Percentiles rank a stretch among this genome's conserved stretches.
These are phyloP conservation scores for Aspergillus diversus DNA, from an alignment of 495 filamentous ascomycete species.

Conservation along the genomic window DNA sequence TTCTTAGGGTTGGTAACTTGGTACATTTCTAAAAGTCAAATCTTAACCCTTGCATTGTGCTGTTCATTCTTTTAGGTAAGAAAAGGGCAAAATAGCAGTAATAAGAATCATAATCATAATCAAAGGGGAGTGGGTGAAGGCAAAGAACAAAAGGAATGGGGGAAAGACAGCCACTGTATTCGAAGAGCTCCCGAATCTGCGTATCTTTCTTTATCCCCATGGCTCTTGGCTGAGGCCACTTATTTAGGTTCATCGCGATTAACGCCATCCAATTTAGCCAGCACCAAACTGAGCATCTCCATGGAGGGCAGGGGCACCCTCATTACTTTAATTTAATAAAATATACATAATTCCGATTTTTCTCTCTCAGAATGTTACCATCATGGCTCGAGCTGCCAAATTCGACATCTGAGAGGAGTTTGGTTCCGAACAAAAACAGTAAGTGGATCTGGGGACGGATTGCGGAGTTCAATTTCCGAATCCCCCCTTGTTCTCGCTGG, in stretches of 20 bases:
- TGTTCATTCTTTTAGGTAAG: slow-evolving; percentile 13
- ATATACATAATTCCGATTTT: neutral
- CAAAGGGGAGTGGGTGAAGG: neutral
- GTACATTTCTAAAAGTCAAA: neutral
- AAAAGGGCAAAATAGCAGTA: neutral
- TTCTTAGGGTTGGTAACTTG: slow-evolving; percentile 2
- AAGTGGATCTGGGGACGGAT: slow-evolving; percentile 23
- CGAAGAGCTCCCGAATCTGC: slow-evolving; percentile 21
- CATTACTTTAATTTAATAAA: neutral
- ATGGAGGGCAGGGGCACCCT: neutral
- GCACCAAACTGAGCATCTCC: slow-evolving; percentile 4
- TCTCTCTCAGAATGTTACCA: neutral
- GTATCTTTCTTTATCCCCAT: slow-evolving; percentile 38
- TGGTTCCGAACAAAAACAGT: slow-evolving; percentile 12
- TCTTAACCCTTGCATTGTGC: slow-evolving; percentile 17
- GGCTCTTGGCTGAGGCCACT: slow-evolving; percentile 1
- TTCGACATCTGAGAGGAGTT: slow-evolving; percentile 7
- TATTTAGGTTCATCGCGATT: neutral
- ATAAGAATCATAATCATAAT: neutral
- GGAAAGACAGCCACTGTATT: neutral
- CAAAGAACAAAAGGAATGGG: neutral
- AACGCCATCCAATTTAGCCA: slow-evolving; percentile 1
- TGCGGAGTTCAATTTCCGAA: slow-evolving; percentile 29
- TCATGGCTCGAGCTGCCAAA: slow-evolving; percentile 2
- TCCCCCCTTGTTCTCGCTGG: slow-evolving; percentile 10